Conservation (phyloP, 176 grass and related monocot species). For the Dactylis glomerata region DNA sequence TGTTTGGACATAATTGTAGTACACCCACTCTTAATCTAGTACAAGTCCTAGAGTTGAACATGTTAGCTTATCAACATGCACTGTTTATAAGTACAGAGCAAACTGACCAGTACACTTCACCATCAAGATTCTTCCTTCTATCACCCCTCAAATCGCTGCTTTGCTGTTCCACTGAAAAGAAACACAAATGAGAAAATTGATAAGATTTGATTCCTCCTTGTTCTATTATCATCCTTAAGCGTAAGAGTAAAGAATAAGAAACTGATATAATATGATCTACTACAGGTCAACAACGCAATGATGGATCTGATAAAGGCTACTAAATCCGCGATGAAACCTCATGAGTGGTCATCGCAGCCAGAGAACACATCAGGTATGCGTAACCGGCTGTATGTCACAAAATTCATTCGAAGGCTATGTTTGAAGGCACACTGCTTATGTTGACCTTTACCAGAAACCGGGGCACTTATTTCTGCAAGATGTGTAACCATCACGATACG, state of each 20-base stretch:
- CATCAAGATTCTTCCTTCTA: not conserved
- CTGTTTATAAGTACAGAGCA: not conserved
- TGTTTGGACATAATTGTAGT: not conserved
- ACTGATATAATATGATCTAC: not conserved
- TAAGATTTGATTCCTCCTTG: not conserved
- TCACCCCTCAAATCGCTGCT: not conserved
- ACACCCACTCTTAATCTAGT: not conserved
- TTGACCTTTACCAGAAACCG: constrained; percentile 49
- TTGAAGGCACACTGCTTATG: constrained; percentile 24
- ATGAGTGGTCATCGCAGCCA: constrained; percentile 67
- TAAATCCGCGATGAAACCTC: constrained; percentile 42
- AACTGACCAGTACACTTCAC: not conserved
- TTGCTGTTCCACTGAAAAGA: not conserved
- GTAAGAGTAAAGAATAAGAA: not conserved
- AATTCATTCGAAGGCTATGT: constrained; percentile 22
- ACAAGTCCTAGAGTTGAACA: not conserved
- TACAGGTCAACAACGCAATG: constrained; percentile 78
- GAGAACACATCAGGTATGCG: constrained; percentile 66
- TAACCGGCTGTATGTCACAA: not conserved
- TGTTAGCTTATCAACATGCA: not conserved
- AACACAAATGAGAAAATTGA: not conserved
- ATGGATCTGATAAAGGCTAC: constrained; percentile 85
- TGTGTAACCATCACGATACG: constrained; percentile 41
- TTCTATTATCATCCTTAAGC: not conserved
- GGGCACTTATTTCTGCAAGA: constrained; percentile 47